Evolutionary conservation across 176 grass and related monocot species (phyloP).

Genomic region (Thinopyrum elongatum): DNA sequence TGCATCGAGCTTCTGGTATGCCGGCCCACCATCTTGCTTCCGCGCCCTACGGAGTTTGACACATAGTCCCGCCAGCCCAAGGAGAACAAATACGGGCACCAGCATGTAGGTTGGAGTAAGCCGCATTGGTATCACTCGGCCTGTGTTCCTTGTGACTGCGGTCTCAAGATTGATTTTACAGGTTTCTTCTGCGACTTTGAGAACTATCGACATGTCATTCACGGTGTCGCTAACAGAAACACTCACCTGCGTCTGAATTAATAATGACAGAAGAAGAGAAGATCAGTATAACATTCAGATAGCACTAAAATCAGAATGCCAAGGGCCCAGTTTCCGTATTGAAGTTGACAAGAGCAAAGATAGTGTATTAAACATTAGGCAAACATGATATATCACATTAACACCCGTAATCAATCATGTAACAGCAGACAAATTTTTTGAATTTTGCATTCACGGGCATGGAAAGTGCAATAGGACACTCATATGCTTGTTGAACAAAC

Average conservation of each 20-base stretch:
- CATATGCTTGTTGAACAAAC: conserved; percentile 1
- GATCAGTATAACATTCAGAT: background rate
- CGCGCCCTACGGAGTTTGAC: conserved; percentile 41
- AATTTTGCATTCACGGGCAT: background rate
- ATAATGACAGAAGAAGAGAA: background rate
- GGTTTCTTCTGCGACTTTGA: conserved; percentile 45
- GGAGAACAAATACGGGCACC: conserved; percentile 39
- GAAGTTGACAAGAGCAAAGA: background rate
- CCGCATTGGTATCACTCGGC: conserved; percentile 30
- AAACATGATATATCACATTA: background rate
- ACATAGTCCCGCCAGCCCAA: conserved; percentile 43
- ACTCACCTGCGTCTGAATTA: conserved; percentile 53
- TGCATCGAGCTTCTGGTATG: conserved; percentile 59
- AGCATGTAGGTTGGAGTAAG: conserved; percentile 43
- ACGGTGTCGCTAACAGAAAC: conserved; percentile 39
- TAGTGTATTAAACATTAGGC: background rate
- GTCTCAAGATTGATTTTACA: conserved; percentile 64
- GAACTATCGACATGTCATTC: conserved; percentile 48
- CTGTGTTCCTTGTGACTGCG: conserved; percentile 36
- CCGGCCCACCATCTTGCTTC: conserved; percentile 3
- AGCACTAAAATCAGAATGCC: background rate
- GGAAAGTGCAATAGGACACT: background rate
- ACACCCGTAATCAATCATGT: background rate
- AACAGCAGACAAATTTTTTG: background rate
- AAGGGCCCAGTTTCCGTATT: background rate